Conservation (phyloP, 2,329 filamentous ascomycete genomes). For the Sporothrix phasma region DNA sequence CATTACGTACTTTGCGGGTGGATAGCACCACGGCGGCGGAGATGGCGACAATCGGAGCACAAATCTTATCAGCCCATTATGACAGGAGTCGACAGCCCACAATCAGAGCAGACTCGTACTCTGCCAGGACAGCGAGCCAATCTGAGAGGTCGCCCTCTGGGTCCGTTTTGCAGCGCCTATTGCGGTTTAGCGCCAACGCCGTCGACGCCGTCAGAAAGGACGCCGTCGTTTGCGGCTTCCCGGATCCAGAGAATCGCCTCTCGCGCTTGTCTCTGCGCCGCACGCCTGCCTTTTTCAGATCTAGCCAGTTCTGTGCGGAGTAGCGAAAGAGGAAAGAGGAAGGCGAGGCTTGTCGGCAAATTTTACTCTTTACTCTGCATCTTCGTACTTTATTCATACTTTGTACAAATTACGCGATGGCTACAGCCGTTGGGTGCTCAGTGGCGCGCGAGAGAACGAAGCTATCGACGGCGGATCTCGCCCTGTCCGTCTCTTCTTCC, state of each 20-base stretch:
- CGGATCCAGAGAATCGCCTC: not conserved
- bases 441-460: no score
- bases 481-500: no score
- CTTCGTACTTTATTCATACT: no score
- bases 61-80: not conserved
- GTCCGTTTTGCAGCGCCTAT: not conserved
- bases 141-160: no score
- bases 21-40: conserved; percentile 8
- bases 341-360: not conserved
- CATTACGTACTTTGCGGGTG: conserved; percentile 2
- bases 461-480: no score
- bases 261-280: not conserved
- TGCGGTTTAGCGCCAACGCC: not conserved
- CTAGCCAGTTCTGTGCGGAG: not conserved
- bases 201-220: not conserved
- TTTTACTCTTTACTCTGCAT: no score
- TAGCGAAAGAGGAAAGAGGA: not conserved
- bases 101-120: no score
- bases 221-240: conserved; percentile 6
- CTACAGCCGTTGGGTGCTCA: no score
- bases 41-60: conserved; percentile 11
- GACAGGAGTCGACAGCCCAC: not conserved
- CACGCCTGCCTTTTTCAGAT: not conserved
- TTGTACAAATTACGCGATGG: no score
- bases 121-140: no score